These are phyloP conservation scores for Pachysandra terminalis DNA, from an alignment of 164 flowering plant species.

Conservation along the genomic window DNA sequence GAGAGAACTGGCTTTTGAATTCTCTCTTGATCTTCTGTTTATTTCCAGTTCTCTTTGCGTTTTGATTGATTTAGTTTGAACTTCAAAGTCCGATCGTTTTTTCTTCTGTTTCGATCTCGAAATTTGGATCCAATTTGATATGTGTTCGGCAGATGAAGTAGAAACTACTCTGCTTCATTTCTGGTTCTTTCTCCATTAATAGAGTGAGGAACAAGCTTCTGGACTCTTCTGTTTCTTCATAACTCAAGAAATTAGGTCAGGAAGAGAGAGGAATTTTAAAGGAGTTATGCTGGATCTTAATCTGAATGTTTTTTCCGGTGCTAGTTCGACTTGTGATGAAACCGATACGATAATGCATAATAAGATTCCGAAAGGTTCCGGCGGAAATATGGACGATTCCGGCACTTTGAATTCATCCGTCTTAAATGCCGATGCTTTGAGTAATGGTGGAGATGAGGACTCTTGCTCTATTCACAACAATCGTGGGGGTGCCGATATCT, in stretches of 20 bases:
- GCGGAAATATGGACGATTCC: conserved; percentile 7
- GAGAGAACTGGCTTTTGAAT: no score
- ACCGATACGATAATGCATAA: conserved; percentile 1
- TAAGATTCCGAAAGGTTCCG: conserved; percentile 18
- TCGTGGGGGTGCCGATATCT: not conserved
- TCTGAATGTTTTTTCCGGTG: conserved; percentile 14
- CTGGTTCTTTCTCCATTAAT: conserved; percentile 2
- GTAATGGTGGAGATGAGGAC: conserved; percentile 19
- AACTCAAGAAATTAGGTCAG: not conserved
- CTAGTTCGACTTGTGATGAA: conserved; percentile 10
- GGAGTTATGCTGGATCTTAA: conserved; percentile 47
- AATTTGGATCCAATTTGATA: not conserved
- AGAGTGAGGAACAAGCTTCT: not conserved
- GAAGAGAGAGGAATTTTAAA: not conserved
- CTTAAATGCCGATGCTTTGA: conserved; percentile 10
- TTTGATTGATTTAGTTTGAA: not conserved
- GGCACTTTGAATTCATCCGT: conserved; percentile 22
- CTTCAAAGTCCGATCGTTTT: not conserved
- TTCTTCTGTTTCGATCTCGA: no score
- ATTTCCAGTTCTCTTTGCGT: no score
- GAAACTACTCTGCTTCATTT: conserved; percentile 4
- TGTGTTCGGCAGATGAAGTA: no score
- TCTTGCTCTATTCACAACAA: conserved; percentile 9
- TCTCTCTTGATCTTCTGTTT: not conserved
- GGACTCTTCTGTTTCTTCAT: no score